Conservation (phyloP, 129 eudicot species). For the Mikania micrantha region DNA sequence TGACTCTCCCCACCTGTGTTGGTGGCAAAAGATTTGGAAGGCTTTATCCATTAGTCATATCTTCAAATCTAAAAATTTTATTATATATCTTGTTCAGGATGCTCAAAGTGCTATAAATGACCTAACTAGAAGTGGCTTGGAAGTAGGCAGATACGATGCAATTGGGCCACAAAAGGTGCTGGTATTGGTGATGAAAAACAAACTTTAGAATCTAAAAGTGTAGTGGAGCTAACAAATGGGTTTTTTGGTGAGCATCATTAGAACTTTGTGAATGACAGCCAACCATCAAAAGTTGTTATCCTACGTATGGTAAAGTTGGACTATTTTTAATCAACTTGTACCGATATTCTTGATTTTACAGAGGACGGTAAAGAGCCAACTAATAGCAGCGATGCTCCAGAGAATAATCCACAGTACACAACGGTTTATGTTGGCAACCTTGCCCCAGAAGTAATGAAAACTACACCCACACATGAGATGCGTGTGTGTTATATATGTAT, state of each 20-base stretch:
- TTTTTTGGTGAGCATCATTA: slow-evolving; percentile 43
- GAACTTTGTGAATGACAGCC: not conserved
- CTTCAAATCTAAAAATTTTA: not conserved
- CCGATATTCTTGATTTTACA: slow-evolving; percentile 24
- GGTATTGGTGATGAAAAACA: slow-evolving; percentile 61
- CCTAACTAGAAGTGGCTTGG: slow-evolving; percentile 81
- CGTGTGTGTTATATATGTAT: not conserved
- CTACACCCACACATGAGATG: too few relatives aligned
- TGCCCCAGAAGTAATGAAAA: slow-evolving; percentile 66
- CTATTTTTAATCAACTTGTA: not conserved
- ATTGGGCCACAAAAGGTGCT: slow-evolving; percentile 96
- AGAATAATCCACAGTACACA: slow-evolving; percentile 77
- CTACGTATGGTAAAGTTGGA: not conserved
- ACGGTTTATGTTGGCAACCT: slow-evolving; percentile 95
- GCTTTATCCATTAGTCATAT: slow-evolving; percentile 4
- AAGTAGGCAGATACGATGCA: slow-evolving; percentile 84
- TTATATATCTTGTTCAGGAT: slow-evolving; percentile 42
- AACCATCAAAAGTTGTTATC: slow-evolving; percentile 12
- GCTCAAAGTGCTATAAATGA: slow-evolving; percentile 90
- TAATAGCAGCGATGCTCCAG: slow-evolving; percentile 63
- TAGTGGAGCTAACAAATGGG: slow-evolving; percentile 72
- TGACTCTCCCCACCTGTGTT: slow-evolving; percentile 2
- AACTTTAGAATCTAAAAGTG: slow-evolving; percentile 63
- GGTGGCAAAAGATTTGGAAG: not conserved
- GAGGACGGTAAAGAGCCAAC: slow-evolving; percentile 67